Evolutionary conservation across 192 early-diverging fungal genomes (phyloP), one percentile per base, ranked within the genome.

Genomic region (Gryganskiella cystojenkinii): DNA sequence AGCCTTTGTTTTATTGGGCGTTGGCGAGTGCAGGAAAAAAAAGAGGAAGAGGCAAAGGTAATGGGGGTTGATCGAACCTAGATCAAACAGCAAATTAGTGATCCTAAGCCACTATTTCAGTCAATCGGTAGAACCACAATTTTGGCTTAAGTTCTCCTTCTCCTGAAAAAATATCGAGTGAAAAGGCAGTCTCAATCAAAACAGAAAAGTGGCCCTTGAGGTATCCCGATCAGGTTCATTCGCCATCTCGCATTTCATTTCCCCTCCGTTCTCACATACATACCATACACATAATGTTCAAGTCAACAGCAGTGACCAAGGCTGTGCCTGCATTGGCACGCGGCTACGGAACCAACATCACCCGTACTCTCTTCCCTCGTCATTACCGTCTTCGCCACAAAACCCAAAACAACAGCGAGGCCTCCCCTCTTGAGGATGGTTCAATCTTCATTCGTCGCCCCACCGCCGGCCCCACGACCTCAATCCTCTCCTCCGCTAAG

Each of bases 351-450:
- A 76, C 73, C 65, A 45, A 55, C 9, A 20, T 76, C 24, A 76
- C 73, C 27, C 73, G 73, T 54, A 76, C 73, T 30, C 11, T 76
- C 51, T 76, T 76, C 60, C 73, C 73, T 42, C 73, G 73, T 33
- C 73, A 76, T 30, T 68, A 76, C 54, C 64, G 73, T 34, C 73
- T 76, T 37, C 73, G 73, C 30, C 65, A 65, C 54, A 76, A 76
- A 42, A n/a, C 68, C 59, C 42, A 63, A 22, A 51, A 24, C 45
- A 58, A 76, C 25, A 25, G 43, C 25, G 65, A 76, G 27, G 73
- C 60, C 15, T 57, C 65, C 20, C 73, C 65, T 19, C 73, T 76
- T 14, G 9, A 61, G 59, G 73, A 76, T 35, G 73, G 73, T 27
- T 76, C 73, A 0, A 20, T 76, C 58, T 76, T 76, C 37, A 68